These are phyloP conservation scores for Croton laevigatus DNA, from an alignment of 441 rosid species.

Conservation along the genomic window DNA sequence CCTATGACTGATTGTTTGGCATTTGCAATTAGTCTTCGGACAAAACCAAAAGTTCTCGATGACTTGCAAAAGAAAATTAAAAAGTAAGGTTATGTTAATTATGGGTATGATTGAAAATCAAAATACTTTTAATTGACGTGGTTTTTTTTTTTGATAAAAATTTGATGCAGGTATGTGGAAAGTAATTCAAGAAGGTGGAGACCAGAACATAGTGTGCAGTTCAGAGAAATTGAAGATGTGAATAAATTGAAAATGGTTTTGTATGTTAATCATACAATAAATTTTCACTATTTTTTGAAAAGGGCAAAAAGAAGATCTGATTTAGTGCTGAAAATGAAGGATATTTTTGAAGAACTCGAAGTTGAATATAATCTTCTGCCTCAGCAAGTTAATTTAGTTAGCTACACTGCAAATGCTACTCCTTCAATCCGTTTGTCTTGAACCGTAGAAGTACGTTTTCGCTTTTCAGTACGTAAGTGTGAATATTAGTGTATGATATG, in stretches of 20 bases:
- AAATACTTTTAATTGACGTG: too few species aligned
- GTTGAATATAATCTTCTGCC: conserved; percentile 45
- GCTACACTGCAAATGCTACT: conserved; percentile 10
- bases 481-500: too few species aligned
- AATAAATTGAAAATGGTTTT: conserved; percentile 43
- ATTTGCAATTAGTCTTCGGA: conserved; percentile 40
- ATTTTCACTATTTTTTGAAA: conserved; percentile 40
- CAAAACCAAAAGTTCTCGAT: conserved; percentile 9
- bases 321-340: conserved; percentile 42
- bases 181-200: conserved; percentile 44
- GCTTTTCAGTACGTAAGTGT: too few species aligned
- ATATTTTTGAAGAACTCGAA: conserved; percentile 36
- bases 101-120: too few species aligned
- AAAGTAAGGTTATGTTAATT: too few species aligned
- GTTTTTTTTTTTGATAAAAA: neutral
- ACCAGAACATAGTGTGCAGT: conserved; percentile 31
- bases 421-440: too few species aligned
- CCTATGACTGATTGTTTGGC: conserved; percentile 48
- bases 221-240: conserved; percentile 49
- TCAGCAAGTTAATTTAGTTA: conserved; percentile 29
- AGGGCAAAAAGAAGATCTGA: conserved; percentile 38
- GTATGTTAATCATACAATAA: conserved; percentile 39
- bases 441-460: too few species aligned
- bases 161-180: conserved; percentile 36
- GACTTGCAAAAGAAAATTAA: too few species aligned